Percentiles rank a stretch among this genome's conserved stretches.
phyloP scores from a whole-genome alignment of 2,329 filamentous ascomycete genomes.

The Neonectria magnoliae region DNA sequence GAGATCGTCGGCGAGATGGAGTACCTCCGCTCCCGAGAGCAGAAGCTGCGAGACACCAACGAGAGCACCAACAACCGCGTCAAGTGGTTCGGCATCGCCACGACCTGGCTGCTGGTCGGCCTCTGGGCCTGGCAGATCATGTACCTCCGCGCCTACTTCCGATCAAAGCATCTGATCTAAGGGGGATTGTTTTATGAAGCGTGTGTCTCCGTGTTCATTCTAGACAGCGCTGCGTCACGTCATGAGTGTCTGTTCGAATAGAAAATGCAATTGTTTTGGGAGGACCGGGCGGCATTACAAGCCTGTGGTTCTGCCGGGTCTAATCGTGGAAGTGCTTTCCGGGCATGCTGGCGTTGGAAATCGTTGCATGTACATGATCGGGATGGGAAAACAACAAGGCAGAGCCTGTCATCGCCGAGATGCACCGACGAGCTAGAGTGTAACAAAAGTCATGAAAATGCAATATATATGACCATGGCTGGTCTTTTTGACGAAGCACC shows the following conservation, averaged over 20 bases:
- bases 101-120: slow-evolving; percentile 88
- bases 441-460: slow-evolving; percentile 44
- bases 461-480: slow-evolving; percentile 39
- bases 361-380: slow-evolving; percentile 39
- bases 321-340: slow-evolving; percentile 35
- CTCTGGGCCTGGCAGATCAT: slow-evolving; percentile 97
- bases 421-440: slow-evolving; percentile 36
- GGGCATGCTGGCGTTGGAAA: slow-evolving; percentile 42
- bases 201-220: slow-evolving; percentile 21
- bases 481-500: slow-evolving; percentile 5
- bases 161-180: slow-evolving; percentile 61
- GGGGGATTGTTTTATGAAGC: slow-evolving; percentile 26
- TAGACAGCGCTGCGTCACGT: slow-evolving; percentile 23
- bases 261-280: slow-evolving; percentile 18
- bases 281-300: slow-evolving; percentile 12
- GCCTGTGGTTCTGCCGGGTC: slow-evolving; percentile 17
- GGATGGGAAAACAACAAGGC: slow-evolving; percentile 34
- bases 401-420: slow-evolving; percentile 24
- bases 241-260: slow-evolving; percentile 18
- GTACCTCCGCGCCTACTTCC: slow-evolving; percentile 97
- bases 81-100: slow-evolving; percentile 97
- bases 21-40: slow-evolving; percentile 88
- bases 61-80: slow-evolving; percentile 99
- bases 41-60: slow-evolving; percentile 97
- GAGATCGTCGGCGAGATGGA: slow-evolving; percentile 97